A percentile compares a stretch with the other conserved stretches of the same genome.
These are phyloP conservation scores for Nannochloris sp. DNA, from an alignment of 139 green algal genomes.

Conservation along the genomic window DNA sequence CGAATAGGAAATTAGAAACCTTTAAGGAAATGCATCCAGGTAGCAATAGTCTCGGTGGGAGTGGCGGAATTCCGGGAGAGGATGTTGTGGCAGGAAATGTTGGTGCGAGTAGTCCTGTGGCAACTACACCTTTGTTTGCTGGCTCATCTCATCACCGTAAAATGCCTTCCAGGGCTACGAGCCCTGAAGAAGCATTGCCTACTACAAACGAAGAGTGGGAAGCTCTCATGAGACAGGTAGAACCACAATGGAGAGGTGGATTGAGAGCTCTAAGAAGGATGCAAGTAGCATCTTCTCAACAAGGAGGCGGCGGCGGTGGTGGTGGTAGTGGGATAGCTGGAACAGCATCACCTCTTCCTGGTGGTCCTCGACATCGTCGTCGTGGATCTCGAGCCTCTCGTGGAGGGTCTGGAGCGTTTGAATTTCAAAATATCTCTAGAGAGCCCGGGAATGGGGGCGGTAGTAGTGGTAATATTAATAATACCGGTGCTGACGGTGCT, in stretches of 20 bases:
- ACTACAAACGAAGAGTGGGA: conserved; percentile 14
- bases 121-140: not conserved
- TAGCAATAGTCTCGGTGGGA: not conserved
- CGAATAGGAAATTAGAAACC: not conserved
- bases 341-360: not conserved
- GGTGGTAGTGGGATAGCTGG: not conserved
- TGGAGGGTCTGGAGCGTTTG: no score
- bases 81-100: not conserved
- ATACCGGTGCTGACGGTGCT: not conserved
- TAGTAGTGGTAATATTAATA: no score
- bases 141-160: not conserved
- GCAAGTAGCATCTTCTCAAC: not conserved
- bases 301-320: not conserved
- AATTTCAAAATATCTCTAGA: no score
- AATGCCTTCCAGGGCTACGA: not conserved
- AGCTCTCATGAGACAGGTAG: not conserved
- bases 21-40: not conserved
- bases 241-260: not conserved
- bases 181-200: not conserved
- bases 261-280: conserved; percentile 1
- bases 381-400: not conserved
- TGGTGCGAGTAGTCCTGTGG: not conserved
- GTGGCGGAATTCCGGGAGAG: not conserved
- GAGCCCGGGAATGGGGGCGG: no score
- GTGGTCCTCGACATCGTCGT: not conserved